Conservation (phyloP, 2,329 filamentous ascomycete species). For the Fusarium praegraminearum region DNA sequence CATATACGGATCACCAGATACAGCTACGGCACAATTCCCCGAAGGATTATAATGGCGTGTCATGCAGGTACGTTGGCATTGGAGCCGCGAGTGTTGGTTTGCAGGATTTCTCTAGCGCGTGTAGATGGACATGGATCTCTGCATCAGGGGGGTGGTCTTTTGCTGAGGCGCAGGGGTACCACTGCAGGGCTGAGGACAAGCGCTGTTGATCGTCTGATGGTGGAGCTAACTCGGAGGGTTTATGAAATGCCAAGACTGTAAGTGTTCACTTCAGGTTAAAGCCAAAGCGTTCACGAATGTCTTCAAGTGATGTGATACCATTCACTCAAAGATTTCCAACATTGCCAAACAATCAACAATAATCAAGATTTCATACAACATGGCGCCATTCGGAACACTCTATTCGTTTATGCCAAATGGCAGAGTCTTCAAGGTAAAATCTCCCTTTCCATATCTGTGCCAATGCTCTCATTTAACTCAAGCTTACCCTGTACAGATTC, state of each 20-base stretch:
- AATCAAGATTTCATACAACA: neutral
- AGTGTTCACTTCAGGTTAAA: neutral
- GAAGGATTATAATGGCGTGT: neutral
- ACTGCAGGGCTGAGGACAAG: neutral
- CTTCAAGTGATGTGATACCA: neutral
- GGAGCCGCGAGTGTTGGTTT: neutral
- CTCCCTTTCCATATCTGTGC: too few relatives aligned
- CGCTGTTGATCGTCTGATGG: neutral
- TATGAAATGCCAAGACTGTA: neutral
- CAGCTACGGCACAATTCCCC: neutral
- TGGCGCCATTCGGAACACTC: neutral
- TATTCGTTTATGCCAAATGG: conserved; percentile 1
- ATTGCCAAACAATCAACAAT: neutral
- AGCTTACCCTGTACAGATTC: conserved; percentile 7
- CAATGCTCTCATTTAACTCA: neutral
- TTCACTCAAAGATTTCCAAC: neutral
- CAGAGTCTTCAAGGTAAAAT: conserved; percentile 3
- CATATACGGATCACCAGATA: neutral
- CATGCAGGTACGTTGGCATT: neutral
- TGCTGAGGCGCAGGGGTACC: neutral
- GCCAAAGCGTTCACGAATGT: neutral
- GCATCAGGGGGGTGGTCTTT: neutral
- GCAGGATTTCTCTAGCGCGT: neutral
- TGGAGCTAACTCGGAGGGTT: neutral
- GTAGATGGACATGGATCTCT: neutral